A percentile compares a stretch with the other conserved stretches of the same genome.
phyloP scores from a whole-genome alignment of 129 eudicot species.

The Saposhnikovia divaricata region DNA sequence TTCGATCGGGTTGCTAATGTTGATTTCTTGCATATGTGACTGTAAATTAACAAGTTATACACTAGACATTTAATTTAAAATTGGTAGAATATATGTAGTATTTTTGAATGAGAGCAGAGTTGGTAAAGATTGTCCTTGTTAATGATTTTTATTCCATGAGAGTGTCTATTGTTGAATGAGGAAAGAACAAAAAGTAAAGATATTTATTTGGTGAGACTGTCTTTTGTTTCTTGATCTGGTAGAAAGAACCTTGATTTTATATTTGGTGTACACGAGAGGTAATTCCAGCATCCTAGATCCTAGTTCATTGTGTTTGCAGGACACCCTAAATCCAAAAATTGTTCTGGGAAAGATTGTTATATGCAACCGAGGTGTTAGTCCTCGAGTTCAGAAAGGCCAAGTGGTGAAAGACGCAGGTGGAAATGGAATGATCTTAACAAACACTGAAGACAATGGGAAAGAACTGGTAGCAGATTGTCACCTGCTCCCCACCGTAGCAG shows the following conservation, averaged over 20 bases:
- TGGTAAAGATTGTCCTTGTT: too few relatives aligned
- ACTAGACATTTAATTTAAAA: too few relatives aligned
- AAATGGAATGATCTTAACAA: constrained; percentile 71
- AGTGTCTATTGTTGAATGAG: too few relatives aligned
- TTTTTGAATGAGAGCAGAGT: too few relatives aligned
- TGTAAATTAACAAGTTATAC: too few relatives aligned
- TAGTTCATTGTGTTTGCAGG: constrained; percentile 75
- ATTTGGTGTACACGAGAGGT: constrained; percentile 31
- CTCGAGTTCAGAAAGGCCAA: constrained; percentile 88
- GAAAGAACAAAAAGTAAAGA: too few relatives aligned
- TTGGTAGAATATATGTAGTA: too few relatives aligned
- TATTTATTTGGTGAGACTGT: not conserved
- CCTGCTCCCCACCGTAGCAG: constrained; percentile 77
- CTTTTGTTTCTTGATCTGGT: not conserved
- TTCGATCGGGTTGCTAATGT: too few relatives aligned
- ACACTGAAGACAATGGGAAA: constrained; percentile 82
- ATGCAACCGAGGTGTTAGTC: constrained; percentile 82
- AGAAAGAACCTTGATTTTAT: not conserved
- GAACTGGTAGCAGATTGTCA: constrained; percentile 85
- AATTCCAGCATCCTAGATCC: constrained; percentile 67
- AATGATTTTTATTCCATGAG: too few relatives aligned
- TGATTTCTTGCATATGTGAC: too few relatives aligned
- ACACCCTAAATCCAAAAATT: constrained; percentile 50
- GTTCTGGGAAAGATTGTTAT: constrained; percentile 79
- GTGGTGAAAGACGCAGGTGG: constrained; percentile 93